Conservation (phyloP, 129 eudicot genomes). For the Lactuca saligna region DNA sequence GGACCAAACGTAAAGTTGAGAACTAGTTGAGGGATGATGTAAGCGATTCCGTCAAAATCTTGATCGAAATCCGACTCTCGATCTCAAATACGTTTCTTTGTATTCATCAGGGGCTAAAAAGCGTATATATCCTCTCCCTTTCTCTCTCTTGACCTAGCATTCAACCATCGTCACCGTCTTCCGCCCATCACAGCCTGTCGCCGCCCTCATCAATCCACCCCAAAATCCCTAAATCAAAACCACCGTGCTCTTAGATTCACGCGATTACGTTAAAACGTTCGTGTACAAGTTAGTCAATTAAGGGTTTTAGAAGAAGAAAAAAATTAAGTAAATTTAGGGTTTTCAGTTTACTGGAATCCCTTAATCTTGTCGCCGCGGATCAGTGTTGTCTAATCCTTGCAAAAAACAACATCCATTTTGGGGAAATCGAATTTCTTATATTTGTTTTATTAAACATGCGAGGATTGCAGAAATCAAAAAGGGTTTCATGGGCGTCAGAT, state of each 20-base stretch:
- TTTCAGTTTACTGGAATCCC: constrained; percentile 9
- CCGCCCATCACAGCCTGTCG: background rate
- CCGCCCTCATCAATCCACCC: constrained; percentile 14
- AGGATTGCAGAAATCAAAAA: constrained; percentile 71
- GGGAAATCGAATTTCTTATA: constrained; percentile 21
- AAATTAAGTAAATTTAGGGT: constrained; percentile 27
- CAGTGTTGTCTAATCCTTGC: constrained; percentile 23
- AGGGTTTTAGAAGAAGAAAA: constrained; percentile 29
- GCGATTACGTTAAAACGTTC: constrained; percentile 18
- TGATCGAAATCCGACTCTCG: constrained; percentile 17
- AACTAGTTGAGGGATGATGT: constrained; percentile 15
- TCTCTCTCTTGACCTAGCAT: constrained; percentile 28
- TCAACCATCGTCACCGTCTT: constrained; percentile 26
- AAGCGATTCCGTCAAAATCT: background rate
- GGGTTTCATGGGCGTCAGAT: constrained; percentile 86
- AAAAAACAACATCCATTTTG: constrained; percentile 24
- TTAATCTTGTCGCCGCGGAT: constrained; percentile 12
- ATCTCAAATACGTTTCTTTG: constrained; percentile 9
- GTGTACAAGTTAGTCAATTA: constrained; percentile 24
- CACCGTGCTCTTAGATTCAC: constrained; percentile 20
- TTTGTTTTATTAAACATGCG: constrained; percentile 50
- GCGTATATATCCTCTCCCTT: background rate
- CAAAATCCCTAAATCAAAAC: constrained; percentile 11
- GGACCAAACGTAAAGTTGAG: constrained; percentile 3
- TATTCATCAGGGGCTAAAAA: background rate